phyloP scores from a whole-genome alignment of 495 filamentous ascomycete species.

The Hypoxylon crocopeplum region DNA sequence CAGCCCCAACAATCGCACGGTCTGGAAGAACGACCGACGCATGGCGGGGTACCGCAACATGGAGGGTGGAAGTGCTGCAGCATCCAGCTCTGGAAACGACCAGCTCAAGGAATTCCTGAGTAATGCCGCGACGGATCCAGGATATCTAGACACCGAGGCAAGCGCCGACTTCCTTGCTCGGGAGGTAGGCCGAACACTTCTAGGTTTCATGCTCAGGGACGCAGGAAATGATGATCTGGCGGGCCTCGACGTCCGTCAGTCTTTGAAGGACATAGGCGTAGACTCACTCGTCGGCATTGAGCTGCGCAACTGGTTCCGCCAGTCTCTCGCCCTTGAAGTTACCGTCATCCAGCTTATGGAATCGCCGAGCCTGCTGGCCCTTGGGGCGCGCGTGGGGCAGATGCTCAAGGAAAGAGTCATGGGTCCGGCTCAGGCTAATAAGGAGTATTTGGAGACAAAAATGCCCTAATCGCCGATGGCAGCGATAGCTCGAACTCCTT shows the following conservation, averaged over 20 bases:
- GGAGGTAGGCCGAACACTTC: not conserved
- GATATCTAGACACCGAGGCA: not conserved
- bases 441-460: too few species aligned
- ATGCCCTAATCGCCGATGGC: too few species aligned
- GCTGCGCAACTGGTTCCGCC: not conserved
- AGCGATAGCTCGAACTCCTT: too few species aligned
- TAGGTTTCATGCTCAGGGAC: not conserved
- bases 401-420: too few species aligned
- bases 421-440: too few species aligned
- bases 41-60: not conserved
- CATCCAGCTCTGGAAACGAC: not conserved
- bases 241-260: not conserved
- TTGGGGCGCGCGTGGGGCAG: not conserved
- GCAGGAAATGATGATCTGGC: not conserved
- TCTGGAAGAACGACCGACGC: not conserved
- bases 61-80: not conserved
- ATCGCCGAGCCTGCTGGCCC: not conserved
- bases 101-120: not conserved
- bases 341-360: not conserved
- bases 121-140: not conserved
- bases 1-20: not conserved
- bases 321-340: not conserved
- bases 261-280: not conserved
- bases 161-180: not conserved
- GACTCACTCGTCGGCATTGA: not conserved